These are phyloP conservation scores for Debaryomyces singareniensis DNA, from an alignment of 1,139 yeast genomes.

Conservation along the genomic window DNA sequence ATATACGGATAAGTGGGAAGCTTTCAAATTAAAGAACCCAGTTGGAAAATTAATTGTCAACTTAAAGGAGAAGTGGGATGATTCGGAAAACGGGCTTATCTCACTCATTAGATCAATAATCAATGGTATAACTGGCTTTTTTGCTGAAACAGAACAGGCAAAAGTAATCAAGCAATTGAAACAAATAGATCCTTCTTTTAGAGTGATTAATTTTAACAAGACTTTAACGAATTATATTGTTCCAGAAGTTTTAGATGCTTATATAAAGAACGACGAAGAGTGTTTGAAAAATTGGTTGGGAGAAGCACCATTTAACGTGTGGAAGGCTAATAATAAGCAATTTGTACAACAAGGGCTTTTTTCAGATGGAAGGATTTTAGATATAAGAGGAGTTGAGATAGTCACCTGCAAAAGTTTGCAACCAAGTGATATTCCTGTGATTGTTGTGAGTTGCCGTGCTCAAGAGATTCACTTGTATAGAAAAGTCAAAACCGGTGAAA, in stretches of 20 bases:
- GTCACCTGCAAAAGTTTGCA: constrained; percentile 83
- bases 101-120: constrained; percentile 73
- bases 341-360: constrained; percentile 87
- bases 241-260: constrained; percentile 94
- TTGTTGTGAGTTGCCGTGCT: constrained; percentile 93
- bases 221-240: constrained; percentile 88
- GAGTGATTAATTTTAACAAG: constrained; percentile 69
- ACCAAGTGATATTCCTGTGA: constrained; percentile 89
- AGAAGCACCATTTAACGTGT: constrained; percentile 94
- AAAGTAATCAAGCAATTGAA: constrained; percentile 81
- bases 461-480: constrained; percentile 92
- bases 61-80: constrained; percentile 78
- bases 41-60: constrained; percentile 62
- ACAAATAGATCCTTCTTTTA: constrained; percentile 86
- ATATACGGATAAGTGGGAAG: constrained; percentile 62
- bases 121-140: constrained; percentile 78
- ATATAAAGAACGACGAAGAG: constrained; percentile 83
- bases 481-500: constrained; percentile 85
- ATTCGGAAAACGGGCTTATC: constrained; percentile 88
- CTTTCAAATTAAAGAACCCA: constrained; percentile 61
- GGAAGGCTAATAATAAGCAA: constrained; percentile 91
- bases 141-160: constrained; percentile 95
- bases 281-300: constrained; percentile 87
- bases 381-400: constrained; percentile 92
- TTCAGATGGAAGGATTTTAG: constrained; percentile 88